Evolutionary conservation across 306 rosid genomes (phyloP).

Genomic region (Acacia acuminata): DNA sequence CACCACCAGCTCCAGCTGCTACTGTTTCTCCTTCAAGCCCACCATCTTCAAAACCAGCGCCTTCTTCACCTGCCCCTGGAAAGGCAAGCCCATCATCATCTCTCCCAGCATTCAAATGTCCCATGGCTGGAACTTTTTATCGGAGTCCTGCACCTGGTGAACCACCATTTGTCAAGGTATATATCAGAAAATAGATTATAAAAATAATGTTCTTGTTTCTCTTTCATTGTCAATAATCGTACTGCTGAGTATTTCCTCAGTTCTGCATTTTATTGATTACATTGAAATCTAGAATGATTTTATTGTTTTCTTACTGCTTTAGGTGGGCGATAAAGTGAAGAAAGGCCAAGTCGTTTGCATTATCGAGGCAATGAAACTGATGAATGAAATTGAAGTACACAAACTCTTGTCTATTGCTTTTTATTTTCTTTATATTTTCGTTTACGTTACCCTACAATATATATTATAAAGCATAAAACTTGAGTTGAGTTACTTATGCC

Average conservation of each 20-base stretch:
- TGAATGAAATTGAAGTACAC: slow-evolving; percentile 94
- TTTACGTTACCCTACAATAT: background rate
- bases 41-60: slow-evolving; percentile 45
- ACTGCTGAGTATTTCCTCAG: background rate
- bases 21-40: slow-evolving; percentile 49
- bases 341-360: slow-evolving; percentile 92
- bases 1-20: slow-evolving; percentile 40
- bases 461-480: no score
- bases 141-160: slow-evolving; percentile 79
- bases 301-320: slow-evolving; percentile 33
- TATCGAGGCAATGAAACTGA: slow-evolving; percentile 95
- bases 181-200: background rate
- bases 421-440: slow-evolving; percentile 7
- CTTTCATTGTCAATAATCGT: slow-evolving; percentile 10
- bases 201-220: slow-evolving; percentile 1
- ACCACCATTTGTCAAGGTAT: slow-evolving; percentile 86
- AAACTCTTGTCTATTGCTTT: background rate
- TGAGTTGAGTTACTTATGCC: no score
- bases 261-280: slow-evolving; percentile 8
- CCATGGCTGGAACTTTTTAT: slow-evolving; percentile 97
- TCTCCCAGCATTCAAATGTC: slow-evolving; percentile 75
- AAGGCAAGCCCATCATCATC: slow-evolving; percentile 57
- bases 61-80: slow-evolving; percentile 61
- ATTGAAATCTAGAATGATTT: background rate
- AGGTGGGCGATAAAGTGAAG: slow-evolving; percentile 95